These are phyloP conservation scores for Aspergillus sp. DNA, from an alignment of 2,329 filamentous ascomycete species.

Conservation along the genomic window DNA sequence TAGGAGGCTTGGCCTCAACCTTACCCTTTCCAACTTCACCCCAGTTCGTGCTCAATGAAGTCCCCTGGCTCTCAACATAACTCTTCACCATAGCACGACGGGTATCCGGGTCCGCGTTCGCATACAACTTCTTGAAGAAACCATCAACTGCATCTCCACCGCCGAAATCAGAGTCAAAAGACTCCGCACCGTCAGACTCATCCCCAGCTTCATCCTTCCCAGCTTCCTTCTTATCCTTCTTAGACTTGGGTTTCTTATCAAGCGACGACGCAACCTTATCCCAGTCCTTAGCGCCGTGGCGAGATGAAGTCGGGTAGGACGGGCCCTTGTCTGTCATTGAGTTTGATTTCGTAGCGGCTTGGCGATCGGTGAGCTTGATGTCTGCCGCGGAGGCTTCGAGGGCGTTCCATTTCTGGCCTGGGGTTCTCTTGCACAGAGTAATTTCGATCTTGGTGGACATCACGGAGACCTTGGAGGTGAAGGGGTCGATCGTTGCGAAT, in stretches of 20 bases:
- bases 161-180: slow-evolving; percentile 38
- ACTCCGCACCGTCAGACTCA: slow-evolving; percentile 49
- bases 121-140: slow-evolving; percentile 90
- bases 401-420: slow-evolving; percentile 61
- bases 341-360: slow-evolving; percentile 7
- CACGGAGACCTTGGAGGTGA: slow-evolving; percentile 56
- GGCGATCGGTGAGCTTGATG: slow-evolving; percentile 15
- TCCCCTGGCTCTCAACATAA: slow-evolving; percentile 89
- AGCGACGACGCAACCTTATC: slow-evolving; percentile 62
- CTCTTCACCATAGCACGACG: slow-evolving; percentile 97
- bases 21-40: slow-evolving; percentile 64
- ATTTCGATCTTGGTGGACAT: slow-evolving; percentile 77
- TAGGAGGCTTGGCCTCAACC: slow-evolving; percentile 48
- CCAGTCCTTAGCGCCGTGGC: slow-evolving; percentile 81
- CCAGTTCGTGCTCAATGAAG: slow-evolving; percentile 89
- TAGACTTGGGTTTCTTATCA: slow-evolving; percentile 28
- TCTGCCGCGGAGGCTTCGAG: slow-evolving; percentile 44
- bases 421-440: slow-evolving; percentile 58
- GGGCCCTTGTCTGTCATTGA: slow-evolving; percentile 40
- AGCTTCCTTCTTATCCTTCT: slow-evolving; percentile 22
- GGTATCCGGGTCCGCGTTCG: slow-evolving; percentile 67
- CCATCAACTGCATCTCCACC: slow-evolving; percentile 59
- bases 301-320: slow-evolving; percentile 79
- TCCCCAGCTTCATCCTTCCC: slow-evolving; percentile 36
- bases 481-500: slow-evolving; percentile 57